These are phyloP conservation scores for Neurospora sp. DNA, from an alignment of 495 filamentous ascomycete genomes.

Conservation along the genomic window DNA sequence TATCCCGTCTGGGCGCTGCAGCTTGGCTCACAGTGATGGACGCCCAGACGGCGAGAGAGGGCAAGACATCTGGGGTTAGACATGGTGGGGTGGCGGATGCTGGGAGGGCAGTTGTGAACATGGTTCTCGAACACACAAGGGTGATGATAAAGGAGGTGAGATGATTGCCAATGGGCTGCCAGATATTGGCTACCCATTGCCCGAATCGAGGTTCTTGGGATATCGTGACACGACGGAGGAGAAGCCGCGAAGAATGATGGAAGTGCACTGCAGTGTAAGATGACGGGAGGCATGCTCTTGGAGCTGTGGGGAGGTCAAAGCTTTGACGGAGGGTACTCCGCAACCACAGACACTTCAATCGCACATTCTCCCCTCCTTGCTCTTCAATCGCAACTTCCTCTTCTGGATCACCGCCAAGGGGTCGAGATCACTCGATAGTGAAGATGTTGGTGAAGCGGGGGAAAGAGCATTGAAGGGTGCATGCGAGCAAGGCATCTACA, in stretches of 20 bases:
- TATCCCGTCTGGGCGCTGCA: background rate
- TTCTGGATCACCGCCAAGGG: background rate
- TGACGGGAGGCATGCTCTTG: background rate
- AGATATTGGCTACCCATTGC: background rate
- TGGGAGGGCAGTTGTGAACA: background rate
- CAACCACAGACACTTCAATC: background rate
- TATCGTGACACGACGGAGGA: background rate
- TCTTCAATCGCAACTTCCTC: background rate
- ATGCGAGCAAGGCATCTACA: background rate
- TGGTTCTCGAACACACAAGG: background rate
- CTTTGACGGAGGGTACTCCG: background rate
- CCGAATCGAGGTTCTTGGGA: background rate
- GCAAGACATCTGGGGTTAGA: background rate
- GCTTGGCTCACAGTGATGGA: background rate
- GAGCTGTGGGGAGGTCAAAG: background rate
- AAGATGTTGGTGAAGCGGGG: background rate
- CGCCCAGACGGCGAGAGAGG: background rate
- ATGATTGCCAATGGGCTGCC: background rate
- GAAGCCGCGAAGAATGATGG: background rate
- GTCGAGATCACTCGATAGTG: background rate
- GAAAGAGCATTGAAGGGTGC: background rate
- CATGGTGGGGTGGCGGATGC: background rate
- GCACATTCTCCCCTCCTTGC: background rate
- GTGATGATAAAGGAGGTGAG: background rate
- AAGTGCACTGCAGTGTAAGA: background rate